A percentile compares a stretch with the other conserved stretches of the same genome.
Conservation (phyloP, 192 early-diverging fungal species). For the Entophlyctis luteolus region DNA sequence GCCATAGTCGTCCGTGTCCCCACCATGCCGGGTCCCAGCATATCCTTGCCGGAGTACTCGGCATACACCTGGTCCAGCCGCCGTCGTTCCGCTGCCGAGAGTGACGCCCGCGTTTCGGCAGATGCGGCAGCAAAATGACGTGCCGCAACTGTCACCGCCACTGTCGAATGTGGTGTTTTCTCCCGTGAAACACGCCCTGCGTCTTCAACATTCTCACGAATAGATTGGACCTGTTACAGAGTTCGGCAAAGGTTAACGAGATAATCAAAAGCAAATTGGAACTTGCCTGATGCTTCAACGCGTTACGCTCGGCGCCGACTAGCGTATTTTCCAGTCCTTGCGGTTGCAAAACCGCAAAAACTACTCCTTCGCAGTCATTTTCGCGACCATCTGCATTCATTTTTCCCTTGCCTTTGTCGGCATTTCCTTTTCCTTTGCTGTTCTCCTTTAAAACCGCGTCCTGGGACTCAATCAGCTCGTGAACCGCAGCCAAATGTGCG, state of each 20-base stretch:
- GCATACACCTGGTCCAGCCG: slow-evolving; percentile 55
- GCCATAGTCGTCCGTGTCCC: slow-evolving; percentile 27
- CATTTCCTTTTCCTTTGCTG: slow-evolving; percentile 7
- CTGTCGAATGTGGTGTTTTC: neutral
- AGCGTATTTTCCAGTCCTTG: slow-evolving; percentile 9
- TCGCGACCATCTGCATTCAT: too few species aligned
- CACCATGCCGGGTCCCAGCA: slow-evolving; percentile 13
- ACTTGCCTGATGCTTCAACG: slow-evolving; percentile 25
- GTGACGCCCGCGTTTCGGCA: slow-evolving; percentile 58
- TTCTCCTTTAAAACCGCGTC: neutral
- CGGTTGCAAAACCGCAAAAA: slow-evolving; percentile 21
- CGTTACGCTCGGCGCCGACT: slow-evolving; percentile 22
- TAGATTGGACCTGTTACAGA: neutral
- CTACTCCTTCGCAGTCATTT: neutral
- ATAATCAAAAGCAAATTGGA: neutral
- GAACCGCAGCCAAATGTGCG: slow-evolving; percentile 86
- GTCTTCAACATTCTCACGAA: slow-evolving; percentile 29
- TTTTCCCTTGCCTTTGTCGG: neutral
- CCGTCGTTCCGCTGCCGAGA: slow-evolving; percentile 51
- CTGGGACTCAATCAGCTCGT: slow-evolving; percentile 54
- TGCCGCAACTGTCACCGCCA: neutral
- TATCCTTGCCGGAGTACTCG: slow-evolving; percentile 22
- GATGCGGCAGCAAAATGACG: slow-evolving; percentile 58
- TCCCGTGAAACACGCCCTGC: slow-evolving; percentile 29
- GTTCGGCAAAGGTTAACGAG: neutral